Evolutionary conservation across 2,329 filamentous ascomycete genomes (phyloP).

Genomic region (Phialocephala subalpina): DNA sequence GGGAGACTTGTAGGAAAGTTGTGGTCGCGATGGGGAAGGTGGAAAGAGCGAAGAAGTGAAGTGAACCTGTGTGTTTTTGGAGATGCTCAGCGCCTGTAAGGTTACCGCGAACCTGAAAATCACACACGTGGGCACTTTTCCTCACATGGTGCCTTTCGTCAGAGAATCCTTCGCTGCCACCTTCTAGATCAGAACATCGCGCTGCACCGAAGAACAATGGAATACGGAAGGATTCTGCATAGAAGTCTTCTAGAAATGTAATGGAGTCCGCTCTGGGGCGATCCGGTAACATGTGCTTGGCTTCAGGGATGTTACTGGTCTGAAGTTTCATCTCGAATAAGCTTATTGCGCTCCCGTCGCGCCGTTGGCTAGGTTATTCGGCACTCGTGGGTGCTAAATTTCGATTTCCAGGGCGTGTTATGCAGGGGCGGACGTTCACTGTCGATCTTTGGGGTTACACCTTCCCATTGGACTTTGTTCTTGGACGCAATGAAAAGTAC

Average conservation of each 20-base stretch:
- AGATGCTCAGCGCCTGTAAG: no score
- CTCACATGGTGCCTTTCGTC: no score
- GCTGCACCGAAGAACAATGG: background rate
- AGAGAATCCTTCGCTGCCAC: background rate
- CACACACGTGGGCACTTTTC: no score
- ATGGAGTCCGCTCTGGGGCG: no score
- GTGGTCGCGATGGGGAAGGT: background rate
- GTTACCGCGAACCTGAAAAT: no score
- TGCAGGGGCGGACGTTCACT: background rate
- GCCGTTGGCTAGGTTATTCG: constrained; percentile 3
- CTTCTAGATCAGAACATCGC: background rate
- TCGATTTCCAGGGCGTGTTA: background rate
- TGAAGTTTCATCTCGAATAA: constrained; percentile 20
- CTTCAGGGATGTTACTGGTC: constrained; percentile 2
- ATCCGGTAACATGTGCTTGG: background rate
- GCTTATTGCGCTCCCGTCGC: constrained; percentile 13
- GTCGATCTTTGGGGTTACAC: background rate
- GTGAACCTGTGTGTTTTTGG: no score
- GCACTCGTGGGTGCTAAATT: constrained; percentile 7
- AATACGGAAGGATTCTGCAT: background rate
- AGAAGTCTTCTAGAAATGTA: background rate
- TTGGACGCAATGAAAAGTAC: background rate
- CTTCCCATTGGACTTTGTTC: background rate
- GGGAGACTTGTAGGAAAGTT: background rate
- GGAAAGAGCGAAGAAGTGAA: constrained; percentile 1